phyloP scores from a whole-genome alignment of 108 stramenopile genomes.

The Nitzschia palea region DNA sequence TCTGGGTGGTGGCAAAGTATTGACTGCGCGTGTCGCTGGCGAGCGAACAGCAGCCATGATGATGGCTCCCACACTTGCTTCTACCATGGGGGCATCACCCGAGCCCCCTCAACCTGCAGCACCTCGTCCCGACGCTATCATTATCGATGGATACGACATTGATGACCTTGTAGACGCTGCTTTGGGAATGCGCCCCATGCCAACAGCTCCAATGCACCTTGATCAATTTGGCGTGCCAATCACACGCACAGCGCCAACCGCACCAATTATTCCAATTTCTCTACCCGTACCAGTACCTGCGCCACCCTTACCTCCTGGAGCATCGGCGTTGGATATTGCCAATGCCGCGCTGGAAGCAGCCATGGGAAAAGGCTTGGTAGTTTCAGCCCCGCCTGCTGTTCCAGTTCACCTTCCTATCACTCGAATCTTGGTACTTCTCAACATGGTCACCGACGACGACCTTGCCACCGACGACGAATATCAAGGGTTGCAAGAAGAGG shows the following conservation, averaged over 20 bases:
- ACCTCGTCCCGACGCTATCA: constrained; percentile 31
- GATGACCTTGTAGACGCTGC: constrained; percentile 81
- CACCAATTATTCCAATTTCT: background rate
- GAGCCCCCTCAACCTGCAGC: constrained; percentile 8
- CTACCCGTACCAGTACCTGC: constrained; percentile 15
- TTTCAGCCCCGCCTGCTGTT: constrained; percentile 12
- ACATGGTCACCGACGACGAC: constrained; percentile 97
- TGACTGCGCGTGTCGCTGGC: constrained; percentile 85
- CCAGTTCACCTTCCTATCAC: constrained; percentile 21
- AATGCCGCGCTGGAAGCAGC: constrained; percentile 69
- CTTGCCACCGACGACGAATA: constrained; percentile 83
- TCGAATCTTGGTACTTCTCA: constrained; percentile 88
- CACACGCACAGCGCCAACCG: constrained; percentile 24
- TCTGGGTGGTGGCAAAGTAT: constrained; percentile 89
- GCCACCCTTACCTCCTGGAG: constrained; percentile 26
- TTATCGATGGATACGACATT: constrained; percentile 75
- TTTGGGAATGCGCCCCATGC: constrained; percentile 57
- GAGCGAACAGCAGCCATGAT: constrained; percentile 32
- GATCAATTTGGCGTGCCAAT: constrained; percentile 48
- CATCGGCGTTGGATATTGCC: constrained; percentile 64
- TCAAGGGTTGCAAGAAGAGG: constrained; percentile 80
- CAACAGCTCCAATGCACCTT: constrained; percentile 44
- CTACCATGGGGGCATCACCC: constrained; percentile 3
- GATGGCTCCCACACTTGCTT: constrained; percentile 15
- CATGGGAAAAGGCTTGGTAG: constrained; percentile 31